Evolutionary conservation across 2,329 filamentous ascomycete species (phyloP).

Genomic region (Nannizzia gypsea): DNA sequence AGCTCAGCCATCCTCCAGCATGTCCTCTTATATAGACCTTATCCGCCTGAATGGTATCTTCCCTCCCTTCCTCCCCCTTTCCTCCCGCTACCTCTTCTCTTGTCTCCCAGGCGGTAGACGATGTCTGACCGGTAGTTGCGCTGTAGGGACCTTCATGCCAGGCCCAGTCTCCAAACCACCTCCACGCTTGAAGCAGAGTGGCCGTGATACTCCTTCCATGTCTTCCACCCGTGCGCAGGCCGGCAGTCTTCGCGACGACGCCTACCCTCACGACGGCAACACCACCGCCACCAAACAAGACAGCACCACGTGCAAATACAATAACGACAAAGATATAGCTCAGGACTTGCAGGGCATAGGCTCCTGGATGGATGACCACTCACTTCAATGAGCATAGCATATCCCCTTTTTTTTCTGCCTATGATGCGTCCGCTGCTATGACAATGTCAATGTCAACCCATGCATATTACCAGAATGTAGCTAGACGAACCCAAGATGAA

Average conservation of each 20-base stretch:
- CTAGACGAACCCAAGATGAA: no score
- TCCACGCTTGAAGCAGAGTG: not conserved
- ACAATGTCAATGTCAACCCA: not conserved
- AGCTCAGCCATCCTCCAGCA: not conserved
- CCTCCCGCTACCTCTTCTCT: not conserved
- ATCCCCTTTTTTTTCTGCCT: not conserved
- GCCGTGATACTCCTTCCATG: not conserved
- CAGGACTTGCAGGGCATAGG: not conserved
- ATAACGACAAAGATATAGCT: not conserved
- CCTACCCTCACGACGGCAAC: not conserved
- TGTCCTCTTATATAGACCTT: not conserved
- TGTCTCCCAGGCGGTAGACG: not conserved
- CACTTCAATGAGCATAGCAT: not conserved
- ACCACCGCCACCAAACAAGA: not conserved
- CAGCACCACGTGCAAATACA: not conserved
- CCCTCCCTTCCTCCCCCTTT: not conserved
- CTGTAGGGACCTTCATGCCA: not conserved
- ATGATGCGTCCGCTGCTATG: not conserved
- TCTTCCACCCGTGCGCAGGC: not conserved
- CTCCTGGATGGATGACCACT: not conserved
- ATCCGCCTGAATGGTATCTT: not conserved
- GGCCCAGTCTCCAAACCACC: not conserved
- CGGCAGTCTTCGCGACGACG: not conserved
- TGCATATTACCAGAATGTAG: not conserved
- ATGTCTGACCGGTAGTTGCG: not conserved